Evolutionary conservation across 148 eudicot species (phyloP), one percentile per base, ranked within the genome.

Genomic region (Rhododendron griersonianum): DNA sequence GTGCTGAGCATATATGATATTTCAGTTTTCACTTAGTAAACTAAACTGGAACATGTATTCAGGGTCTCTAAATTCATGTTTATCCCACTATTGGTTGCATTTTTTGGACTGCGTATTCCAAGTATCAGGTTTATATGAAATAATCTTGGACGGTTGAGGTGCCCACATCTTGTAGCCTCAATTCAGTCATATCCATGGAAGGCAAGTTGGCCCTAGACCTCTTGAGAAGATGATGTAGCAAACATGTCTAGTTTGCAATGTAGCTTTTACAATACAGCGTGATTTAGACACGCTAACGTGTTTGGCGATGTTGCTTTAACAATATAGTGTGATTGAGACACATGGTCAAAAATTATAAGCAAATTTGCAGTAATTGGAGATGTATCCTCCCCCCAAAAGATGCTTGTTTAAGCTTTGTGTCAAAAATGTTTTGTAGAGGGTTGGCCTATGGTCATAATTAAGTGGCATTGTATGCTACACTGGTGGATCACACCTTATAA

Each of bases 401-500:
- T 8, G 21, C 39, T 39, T 30, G 74, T 21, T 45, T 50, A 50
- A 11, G 16, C 65, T 48, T 2, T 80, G 35, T 78, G 28, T n/a
- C 81, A 7, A 47, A 78, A 11, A 1, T 45, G 55, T 48, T 44
- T 44, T 78, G 11, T 9, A 61, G 35, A 18, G 6, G 23, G 11
- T 44, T 48, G 18, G 81, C 75, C 37, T 67, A 39, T 85, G 69
- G 61, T 71, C 21, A 35, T 76, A 75, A 50, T 21, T 37, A 23
- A 57, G 37, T 76, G 61, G 35, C 86, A 76, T 84, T 47, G n/a
- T 71, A 25, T 41, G 69, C 71, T 65, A 84, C 23, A 41, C n/a
- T 84, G 71, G 13, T 48, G 75, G 84, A 80, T 84, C 85, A 74
- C 76, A 84, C 37, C 10, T 84, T 45, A 48, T 76, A 28, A 4